Base-by-base conservation (phyloP, 306 rosid genomes). In the Lathyrus sativus region DNA sequence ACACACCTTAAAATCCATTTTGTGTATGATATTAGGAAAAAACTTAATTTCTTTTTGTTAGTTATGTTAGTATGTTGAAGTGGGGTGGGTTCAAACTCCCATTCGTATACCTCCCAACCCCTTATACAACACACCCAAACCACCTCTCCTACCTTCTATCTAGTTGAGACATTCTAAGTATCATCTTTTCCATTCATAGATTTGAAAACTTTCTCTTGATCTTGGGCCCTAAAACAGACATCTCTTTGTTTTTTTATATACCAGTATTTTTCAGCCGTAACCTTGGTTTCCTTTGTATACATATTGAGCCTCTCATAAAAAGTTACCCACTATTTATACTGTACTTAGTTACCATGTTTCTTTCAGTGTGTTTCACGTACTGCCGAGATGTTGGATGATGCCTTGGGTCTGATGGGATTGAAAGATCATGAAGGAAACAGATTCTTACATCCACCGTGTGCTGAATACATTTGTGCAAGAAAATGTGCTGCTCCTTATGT, bases 401-500 rank as follows among this genome's bases (percentile, higher is more conserved):
- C 84, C 26, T 79, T 74, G 81, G 84, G 77, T 75, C 58, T 76
- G 70, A 70, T 74, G 61, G 85, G 80, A 78, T 63, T 70, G 53
- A 71, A 84, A 48, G 87, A 85, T 74, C 54, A 42, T 44, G 84
- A 83, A 62, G 76, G 80, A 74, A 80, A 84, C 42, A 76, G 57
- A 62, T 69, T 75, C n/a, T 65, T 70, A 60, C 70, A 53, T 72
- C 80, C 85, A 18, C 78, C 90, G 6, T 64, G 43, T 67, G 67
- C 79, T 74, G 85, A 84, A 71, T 65, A 80, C 75, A 77, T 67
- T 54, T 78, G 73, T 76, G 79, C 84, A 41, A 87, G 90, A 76
- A 88, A 73, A 78, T 82, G 77, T 71, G 90, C 89, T 61, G 96
- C 98, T 64, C 98, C 97, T 29, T 93, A 90, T 78, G 80, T 93